Base-by-base conservation (phyloP, 345 rosid species). In the Citrus cavaleriei region DNA sequence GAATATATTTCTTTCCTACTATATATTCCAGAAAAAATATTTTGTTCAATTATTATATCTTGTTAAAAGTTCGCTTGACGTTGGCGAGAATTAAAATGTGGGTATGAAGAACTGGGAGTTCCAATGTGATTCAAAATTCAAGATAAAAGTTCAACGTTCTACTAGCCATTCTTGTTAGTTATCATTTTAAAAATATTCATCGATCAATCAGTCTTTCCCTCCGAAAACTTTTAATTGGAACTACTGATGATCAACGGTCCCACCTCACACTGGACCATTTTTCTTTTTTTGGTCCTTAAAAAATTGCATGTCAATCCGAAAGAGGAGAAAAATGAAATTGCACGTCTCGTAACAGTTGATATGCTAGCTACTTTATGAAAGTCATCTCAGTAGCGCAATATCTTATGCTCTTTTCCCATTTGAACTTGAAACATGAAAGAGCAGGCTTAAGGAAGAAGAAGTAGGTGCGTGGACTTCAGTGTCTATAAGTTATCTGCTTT, bases 391-490 rank as follows among this genome's bases (percentile, higher is more conserved):
- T 7, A 55, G 64, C 10, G 73, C 57, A 67, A 68, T 16, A 34
- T 49, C 24, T 51, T 10, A 35, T 24, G 37, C 61, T 55, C 72
- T 54, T 86, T 84, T 84, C 74, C 74, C 75, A 75, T 66, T 78
- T 76, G 72, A 78, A 79, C 54, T 61, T 38, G 37, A 77, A 74
- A 67, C 42, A 74, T 57, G 49, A 54, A 79, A 21, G 30, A 25
- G 74, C 65, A 76, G 83, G 81, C 75, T 75, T 74, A 68, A 42
- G 73, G 73, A 62, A 42, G 73, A 70, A 68, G 74, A 69, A 75
- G 78, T 68, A 75, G 81, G 79, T 82, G 82, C 87, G 85, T 89
- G 90, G 94, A 87, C 94, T 89, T 87, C 91, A 87, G 89, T 86
- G 89, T 89, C 90, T 80, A 35, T 62, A 62, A 42, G 64, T 38